Evolutionary conservation across 2,329 filamentous ascomycete species (phyloP).

Genomic region (Bipolaris victoriae): DNA sequence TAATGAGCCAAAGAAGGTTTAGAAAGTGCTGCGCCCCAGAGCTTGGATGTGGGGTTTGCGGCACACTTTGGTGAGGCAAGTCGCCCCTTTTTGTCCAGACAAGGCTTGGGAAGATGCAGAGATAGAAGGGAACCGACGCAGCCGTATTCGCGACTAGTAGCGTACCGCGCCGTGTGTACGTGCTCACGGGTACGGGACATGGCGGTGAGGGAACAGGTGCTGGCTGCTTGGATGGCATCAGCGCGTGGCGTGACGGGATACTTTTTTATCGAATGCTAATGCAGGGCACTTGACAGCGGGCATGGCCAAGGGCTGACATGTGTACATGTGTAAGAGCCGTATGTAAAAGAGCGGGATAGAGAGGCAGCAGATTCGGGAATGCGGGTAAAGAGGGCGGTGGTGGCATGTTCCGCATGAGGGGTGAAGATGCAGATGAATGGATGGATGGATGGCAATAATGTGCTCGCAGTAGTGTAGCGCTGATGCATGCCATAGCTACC

Average conservation of each 20-base stretch:
- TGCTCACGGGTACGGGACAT: constrained; percentile 3
- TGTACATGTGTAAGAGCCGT: not conserved
- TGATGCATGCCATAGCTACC: not conserved
- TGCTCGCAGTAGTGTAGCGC: constrained; percentile 9
- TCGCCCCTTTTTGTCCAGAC: constrained; percentile 5
- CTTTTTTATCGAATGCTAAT: constrained; percentile 13
- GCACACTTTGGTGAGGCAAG: constrained; percentile 2
- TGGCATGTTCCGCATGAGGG: constrained; percentile 3
- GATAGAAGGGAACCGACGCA: constrained; percentile 1
- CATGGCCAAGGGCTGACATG: constrained; percentile 9
- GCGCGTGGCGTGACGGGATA: constrained; percentile 19
- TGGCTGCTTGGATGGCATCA: constrained; percentile 9
- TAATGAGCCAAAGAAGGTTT: constrained; percentile 8
- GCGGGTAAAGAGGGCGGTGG: constrained; percentile 5
- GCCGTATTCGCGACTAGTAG: constrained; percentile 4
- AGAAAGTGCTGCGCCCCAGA: constrained; percentile 16
- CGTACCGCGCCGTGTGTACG: constrained; percentile 3
- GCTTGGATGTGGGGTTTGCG: constrained; percentile 18
- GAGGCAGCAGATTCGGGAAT: not conserved
- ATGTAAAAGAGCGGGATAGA: not conserved
- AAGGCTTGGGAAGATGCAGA: constrained; percentile 8
- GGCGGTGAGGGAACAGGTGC: constrained; percentile 15
- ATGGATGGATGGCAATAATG: constrained; percentile 6
- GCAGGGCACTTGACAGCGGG: constrained; percentile 12
- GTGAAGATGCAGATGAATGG: not conserved